Conservation (phyloP, 2,329 filamentous ascomycete species). For the Trichoderma hamatum region DNA sequence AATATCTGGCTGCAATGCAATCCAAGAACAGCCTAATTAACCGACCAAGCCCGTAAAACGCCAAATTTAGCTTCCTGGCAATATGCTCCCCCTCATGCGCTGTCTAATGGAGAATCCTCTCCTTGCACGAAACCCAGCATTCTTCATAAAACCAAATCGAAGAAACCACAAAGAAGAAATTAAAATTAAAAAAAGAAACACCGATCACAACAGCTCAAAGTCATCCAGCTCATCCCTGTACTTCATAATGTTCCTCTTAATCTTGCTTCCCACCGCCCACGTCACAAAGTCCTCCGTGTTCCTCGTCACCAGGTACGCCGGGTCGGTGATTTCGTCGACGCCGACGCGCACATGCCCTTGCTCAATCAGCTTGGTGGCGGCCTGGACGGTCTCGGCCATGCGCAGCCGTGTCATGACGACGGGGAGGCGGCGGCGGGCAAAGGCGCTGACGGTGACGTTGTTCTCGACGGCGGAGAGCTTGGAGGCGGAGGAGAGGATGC, state of each 20-base stretch:
- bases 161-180: neutral
- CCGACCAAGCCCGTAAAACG: constrained; percentile 17
- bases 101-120: neutral
- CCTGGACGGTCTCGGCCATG: constrained; percentile 90
- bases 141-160: neutral
- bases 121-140: neutral
- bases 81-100: neutral
- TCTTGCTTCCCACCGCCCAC: constrained; percentile 95
- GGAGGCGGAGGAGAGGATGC: constrained; percentile 73
- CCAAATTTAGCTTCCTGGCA: constrained; percentile 10
- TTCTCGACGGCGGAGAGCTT: constrained; percentile 86
- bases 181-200: neutral
- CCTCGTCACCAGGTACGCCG: constrained; percentile 84
- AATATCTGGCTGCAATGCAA: neutral
- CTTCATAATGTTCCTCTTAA: constrained; percentile 93
- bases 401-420: constrained; percentile 88
- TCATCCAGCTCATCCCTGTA: constrained; percentile 95
- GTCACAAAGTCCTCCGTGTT: constrained; percentile 96
- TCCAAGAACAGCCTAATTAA: neutral
- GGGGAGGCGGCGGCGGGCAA: constrained; percentile 80
- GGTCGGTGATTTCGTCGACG: constrained; percentile 86
- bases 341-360: constrained; percentile 92
- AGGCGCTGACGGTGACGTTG: constrained; percentile 83
- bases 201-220: constrained; percentile 77
- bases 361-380: constrained; percentile 85